phyloP scores from a whole-genome alignment of 352 stramenopile species.

The Phytophthora idaei region DNA sequence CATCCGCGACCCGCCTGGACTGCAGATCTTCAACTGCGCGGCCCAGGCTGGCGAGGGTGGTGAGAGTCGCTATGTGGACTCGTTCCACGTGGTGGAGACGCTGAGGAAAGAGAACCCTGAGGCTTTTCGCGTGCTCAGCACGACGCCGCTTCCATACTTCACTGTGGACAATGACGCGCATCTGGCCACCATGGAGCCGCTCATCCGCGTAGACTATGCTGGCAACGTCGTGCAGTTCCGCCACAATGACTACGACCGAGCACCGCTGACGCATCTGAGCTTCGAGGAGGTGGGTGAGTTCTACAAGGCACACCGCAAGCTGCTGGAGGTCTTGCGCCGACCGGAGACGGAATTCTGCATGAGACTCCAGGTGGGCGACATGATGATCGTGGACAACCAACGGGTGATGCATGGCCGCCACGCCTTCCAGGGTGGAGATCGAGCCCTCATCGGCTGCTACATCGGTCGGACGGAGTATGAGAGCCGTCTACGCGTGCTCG shows the following conservation, averaged over 20 bases:
- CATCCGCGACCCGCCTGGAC: slow-evolving; percentile 82
- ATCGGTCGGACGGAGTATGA: slow-evolving; percentile 89
- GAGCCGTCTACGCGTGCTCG: slow-evolving; percentile 77
- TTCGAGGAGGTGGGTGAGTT: slow-evolving; percentile 77
- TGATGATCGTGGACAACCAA: slow-evolving; percentile 90
- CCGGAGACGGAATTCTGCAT: slow-evolving; percentile 62
- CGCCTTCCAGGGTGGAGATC: slow-evolving; percentile 77
- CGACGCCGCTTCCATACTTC: slow-evolving; percentile 78
- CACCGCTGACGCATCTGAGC: slow-evolving; percentile 76
- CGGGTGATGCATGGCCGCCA: slow-evolving; percentile 85
- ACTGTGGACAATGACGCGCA: slow-evolving; percentile 79
- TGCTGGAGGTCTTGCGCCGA: slow-evolving; percentile 71
- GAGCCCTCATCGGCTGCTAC: slow-evolving; percentile 88
- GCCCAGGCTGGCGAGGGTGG: slow-evolving; percentile 74
- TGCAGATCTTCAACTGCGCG: slow-evolving; percentile 92
- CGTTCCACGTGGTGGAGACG: slow-evolving; percentile 78
- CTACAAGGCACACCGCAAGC: slow-evolving; percentile 75
- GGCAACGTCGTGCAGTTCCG: slow-evolving; percentile 83
- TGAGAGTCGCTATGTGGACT: slow-evolving; percentile 82
- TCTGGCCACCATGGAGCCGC: slow-evolving; percentile 78
- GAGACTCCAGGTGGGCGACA: slow-evolving; percentile 78
- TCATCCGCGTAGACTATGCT: slow-evolving; percentile 77
- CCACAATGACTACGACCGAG: slow-evolving; percentile 91
- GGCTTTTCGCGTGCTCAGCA: slow-evolving; percentile 74
- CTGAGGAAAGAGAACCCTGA: slow-evolving; percentile 59